Evolutionary conservation across 192 early-diverging fungal species (phyloP), one percentile per base, ranked within the genome.

Genomic region (Coemansia sp.): DNA sequence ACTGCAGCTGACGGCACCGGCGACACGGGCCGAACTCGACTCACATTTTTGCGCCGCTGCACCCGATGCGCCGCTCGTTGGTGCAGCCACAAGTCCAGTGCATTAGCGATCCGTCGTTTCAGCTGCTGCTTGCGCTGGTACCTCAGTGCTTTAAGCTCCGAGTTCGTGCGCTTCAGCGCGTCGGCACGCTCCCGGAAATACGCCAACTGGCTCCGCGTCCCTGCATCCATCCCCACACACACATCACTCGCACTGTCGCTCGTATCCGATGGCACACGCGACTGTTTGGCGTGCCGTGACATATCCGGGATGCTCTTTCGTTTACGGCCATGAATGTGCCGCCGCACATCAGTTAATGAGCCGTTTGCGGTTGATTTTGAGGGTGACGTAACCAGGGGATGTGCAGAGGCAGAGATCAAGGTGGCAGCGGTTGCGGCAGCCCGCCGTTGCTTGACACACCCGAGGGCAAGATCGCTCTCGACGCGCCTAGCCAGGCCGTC

Each of bases 251-350:
- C 23, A 17, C 50, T 26, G 26, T 36, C 37, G 54, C 51, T 57
- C 46, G 49, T 49, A 0, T 57, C 68, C 1, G 71, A 61, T 15
- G 77, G 77, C 14, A 80, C 72, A 2, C 77, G 71, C 15, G 77
- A 80, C 14, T 62, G 65, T 54, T 80, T 80, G 17, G 77, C 61
- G 12, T 67, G 61, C 9, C 77, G 77, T 40, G 68, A 63, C 71
- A 74, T 74, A n/a, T 80, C 77, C 1, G 77, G 77, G 7, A 71
- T 80, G 65, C 77, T 80, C 65, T 80, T 80, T 57, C 77, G 71
- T 40, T 80, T 80, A 14, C 77, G 71, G 34, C 77, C 69, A 36
- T 69, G 62, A 21, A 54, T 54, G 10, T 28, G 52, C 25, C 26
- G 22, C 3, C 52, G 52, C 10, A 10, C 25, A 6, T 28, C 11